Conservation (phyloP, 1,284 basidiomycete genomes). For the Sparassis latifolia region DNA sequence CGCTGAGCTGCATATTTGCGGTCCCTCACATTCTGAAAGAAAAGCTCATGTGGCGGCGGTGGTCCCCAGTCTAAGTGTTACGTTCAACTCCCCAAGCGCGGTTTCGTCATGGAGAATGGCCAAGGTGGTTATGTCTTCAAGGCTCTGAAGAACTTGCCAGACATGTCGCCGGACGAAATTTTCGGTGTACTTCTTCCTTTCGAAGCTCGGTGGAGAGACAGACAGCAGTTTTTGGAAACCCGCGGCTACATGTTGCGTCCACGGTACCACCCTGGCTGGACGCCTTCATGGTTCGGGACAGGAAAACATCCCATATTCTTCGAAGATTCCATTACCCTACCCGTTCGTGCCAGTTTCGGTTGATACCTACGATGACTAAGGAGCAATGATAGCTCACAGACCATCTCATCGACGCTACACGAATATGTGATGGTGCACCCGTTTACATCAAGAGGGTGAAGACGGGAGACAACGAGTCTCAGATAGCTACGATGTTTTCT, state of each 20-base stretch:
- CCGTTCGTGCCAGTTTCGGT: conserved; percentile 1
- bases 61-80: too few relatives aligned
- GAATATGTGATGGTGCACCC: not conserved
- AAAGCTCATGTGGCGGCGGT: too few relatives aligned
- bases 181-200: not conserved
- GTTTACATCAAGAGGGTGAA: not conserved
- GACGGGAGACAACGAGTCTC: conserved; percentile 5
- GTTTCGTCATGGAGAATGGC: too few relatives aligned
- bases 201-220: conserved; percentile 12
- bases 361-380: not conserved
- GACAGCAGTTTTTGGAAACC: conserved; percentile 10
- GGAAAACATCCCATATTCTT: not conserved
- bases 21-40: too few relatives aligned
- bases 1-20: too few relatives aligned
- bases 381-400: not conserved
- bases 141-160: too few relatives aligned
- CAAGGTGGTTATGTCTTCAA: too few relatives aligned
- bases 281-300: conserved; percentile 12
- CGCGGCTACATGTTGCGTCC: conserved; percentile 14
- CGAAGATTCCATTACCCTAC: conserved; percentile 7
- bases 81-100: too few relatives aligned
- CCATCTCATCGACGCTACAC: not conserved
- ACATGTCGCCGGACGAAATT: not conserved
- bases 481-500: conserved; percentile 13
- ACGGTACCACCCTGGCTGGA: conserved; percentile 13